Conservation (phyloP, 78 protist genomes). For the Bigelowiella natans region DNA sequence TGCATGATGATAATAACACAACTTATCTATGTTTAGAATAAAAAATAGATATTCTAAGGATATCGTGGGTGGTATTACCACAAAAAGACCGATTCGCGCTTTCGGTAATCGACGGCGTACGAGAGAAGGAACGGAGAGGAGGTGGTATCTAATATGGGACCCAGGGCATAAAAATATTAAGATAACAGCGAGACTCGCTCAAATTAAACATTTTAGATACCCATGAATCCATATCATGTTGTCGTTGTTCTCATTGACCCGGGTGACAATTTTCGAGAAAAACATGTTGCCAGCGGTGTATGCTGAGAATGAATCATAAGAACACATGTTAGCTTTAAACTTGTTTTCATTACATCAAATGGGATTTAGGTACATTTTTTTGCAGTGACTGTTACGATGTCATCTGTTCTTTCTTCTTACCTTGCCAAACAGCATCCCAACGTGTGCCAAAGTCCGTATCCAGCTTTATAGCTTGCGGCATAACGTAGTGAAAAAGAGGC, state of each 20-base stretch:
- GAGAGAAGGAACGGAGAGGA: not conserved
- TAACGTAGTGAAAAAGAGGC: constrained; percentile 12
- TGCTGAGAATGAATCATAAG: not conserved
- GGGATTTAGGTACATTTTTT: too few species aligned
- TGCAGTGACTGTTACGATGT: too few species aligned
- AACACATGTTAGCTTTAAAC: not conserved
- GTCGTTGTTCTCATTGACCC: not conserved
- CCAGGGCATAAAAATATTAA: too few species aligned
- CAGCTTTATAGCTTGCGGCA: not conserved
- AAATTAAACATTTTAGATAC: not conserved
- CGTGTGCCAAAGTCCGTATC: not conserved
- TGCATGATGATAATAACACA: too few species aligned
- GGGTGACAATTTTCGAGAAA: not conserved
- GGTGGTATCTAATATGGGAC: not conserved
- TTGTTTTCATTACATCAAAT: too few species aligned
- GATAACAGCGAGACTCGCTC: not conserved
- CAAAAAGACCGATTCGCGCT: not conserved
- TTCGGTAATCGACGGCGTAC: not conserved
- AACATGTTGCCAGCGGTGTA: not conserved
- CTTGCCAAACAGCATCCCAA: not conserved
- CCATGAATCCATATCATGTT: not conserved
- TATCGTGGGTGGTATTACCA: too few species aligned
- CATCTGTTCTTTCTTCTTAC: too few species aligned
- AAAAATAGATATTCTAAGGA: too few species aligned
- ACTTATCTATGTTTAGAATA: too few species aligned